Evolutionary conservation across 2,329 filamentous ascomycete species (phyloP), one percentile per base, ranked within the genome.

Genomic region (Scedosporium minutisporum): DNA sequence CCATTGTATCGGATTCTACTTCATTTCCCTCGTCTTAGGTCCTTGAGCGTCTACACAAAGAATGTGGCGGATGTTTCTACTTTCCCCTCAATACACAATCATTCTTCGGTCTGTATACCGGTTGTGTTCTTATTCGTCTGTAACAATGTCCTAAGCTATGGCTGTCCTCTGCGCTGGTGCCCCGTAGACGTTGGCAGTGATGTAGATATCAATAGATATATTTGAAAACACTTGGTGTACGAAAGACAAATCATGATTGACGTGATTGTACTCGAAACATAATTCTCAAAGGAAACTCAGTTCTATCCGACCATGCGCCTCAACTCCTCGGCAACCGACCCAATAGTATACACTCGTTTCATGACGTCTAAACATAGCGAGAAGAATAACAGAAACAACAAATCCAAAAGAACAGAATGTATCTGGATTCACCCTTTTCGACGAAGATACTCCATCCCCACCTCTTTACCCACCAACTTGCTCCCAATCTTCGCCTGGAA

Each of bases 401-500:
- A 57, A 23, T 23, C 25, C 14, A 6, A 12, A 21, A n/a, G 29
- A 7, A 9, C 6, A 7, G n/a, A 18, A 46, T 1, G 44, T 3
- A n/a, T 18, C 44, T 21, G n/a, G 18, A 14, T 14, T 55, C 14
- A 55, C 23, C 23, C 27, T 38, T 27, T 12, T 3, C 23, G 55
- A 10, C 23, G 55, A 21, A 58, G 55, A 23, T 58, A 58, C 21
- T 58, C 33, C 27, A 58, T 27, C 6, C n/a, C 23, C n/a, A 41
- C 27, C 25, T 41, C 55, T 10, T 58, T 58, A 9, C 55, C 55
- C 27, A 7, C 27, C 27, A 61, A 14, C 33, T 61, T 61, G n/a
- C 53, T 57, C 33, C 60, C 60, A 14, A 58, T 61, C 53, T 29
- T 58, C 14, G 53, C 51, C n/a, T 18, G 27, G 48, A 58, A 46